Base-by-base conservation (phyloP, 163 green algal species). In the Volvox carteri region DNA sequence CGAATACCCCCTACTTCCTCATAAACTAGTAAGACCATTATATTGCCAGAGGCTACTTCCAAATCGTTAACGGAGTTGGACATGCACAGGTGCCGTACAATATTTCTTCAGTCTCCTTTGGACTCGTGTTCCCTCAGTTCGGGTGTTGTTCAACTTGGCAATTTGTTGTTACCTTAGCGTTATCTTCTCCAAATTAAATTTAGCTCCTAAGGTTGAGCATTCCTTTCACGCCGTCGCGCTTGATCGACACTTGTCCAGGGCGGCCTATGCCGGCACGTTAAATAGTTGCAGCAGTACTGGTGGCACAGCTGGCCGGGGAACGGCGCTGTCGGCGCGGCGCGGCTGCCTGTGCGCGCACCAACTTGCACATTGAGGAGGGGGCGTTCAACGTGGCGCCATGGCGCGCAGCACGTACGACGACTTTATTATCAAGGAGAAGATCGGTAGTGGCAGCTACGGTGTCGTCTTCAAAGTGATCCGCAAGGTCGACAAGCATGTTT, bases 361-460 rank as follows among this genome's bases (percentile, higher is more conserved):
- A 50, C 73, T 62, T 56, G 73, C 42, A 62, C 54, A 72, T 70
- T 84, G 30, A 84, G 50, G 30, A 84, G 30, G 48, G 50, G 41
- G 9, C 50, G 4, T 37, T 8, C 25, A 80, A 35, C 65, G 25
- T 54, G 62, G 65, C 67, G 68, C 14, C 67, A 89, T 89, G 84
- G 84, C 84, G 56, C 70, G 84, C 39, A 89, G 84, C 54, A 89
- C 84, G 54, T 89, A 89, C 35, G 84, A 89, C 42, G 84, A 89
- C 54, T 96, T 94, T 42, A 54, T 90, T 1, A 86, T 96, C n/a
- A 68, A 89, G 60, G 90, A 92, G 42, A 93, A 93, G 75, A 91
- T 97, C 33, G 95, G 95, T 12, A 90, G 76, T 44, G 95, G 95
- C 12, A 94, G 86, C 73, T 97, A 93, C 91, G 95, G 95, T 5